Conservation (phyloP, 768 basidiomycete species). For the Butyriboletus loyo region DNA sequence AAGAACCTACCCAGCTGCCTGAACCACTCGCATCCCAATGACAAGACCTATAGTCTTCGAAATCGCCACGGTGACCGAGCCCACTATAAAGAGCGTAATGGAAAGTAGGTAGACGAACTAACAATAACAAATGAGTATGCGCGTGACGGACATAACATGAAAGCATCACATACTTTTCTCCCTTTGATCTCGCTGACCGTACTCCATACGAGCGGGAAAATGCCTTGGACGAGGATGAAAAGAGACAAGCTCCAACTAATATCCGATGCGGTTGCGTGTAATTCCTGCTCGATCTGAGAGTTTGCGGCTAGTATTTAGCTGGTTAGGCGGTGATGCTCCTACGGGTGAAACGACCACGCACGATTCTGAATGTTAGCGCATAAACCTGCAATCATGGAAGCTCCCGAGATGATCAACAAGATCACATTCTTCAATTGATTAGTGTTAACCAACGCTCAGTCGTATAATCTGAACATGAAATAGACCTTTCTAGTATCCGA, state of each 20-base stretch:
- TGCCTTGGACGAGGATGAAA: conserved; percentile 71
- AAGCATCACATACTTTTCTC: conserved; percentile 47
- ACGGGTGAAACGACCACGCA: conserved; percentile 2
- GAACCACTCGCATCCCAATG: conserved; percentile 66
- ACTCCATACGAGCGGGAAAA: conserved; percentile 36
- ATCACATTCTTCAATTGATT: conserved; percentile 13
- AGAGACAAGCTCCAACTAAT: conserved; percentile 69
- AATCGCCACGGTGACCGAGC: conserved; percentile 55
- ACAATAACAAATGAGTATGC: not conserved
- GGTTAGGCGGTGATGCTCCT: not conserved
- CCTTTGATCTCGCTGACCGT: conserved; percentile 56
- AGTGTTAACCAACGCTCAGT: not conserved
- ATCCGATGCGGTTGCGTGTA: conserved; percentile 57
- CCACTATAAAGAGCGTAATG: conserved; percentile 49
- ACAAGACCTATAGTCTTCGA: conserved; percentile 54
- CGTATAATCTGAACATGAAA: not conserved
- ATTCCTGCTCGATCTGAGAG: conserved; percentile 56
- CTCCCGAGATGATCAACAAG: conserved; percentile 25
- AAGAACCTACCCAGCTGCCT: conserved; percentile 55
- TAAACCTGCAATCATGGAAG: conserved; percentile 30
- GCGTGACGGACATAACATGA: not conserved
- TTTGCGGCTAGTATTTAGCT: conserved; percentile 53
- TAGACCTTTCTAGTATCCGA: conserved; percentile 52
- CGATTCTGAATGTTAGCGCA: conserved; percentile 30
- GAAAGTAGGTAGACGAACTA: conserved; percentile 58